A percentile compares a stretch with the other conserved stretches of the same genome.
Conservation (phyloP, 306 rosid genomes). For the Castanea mollissima region DNA sequence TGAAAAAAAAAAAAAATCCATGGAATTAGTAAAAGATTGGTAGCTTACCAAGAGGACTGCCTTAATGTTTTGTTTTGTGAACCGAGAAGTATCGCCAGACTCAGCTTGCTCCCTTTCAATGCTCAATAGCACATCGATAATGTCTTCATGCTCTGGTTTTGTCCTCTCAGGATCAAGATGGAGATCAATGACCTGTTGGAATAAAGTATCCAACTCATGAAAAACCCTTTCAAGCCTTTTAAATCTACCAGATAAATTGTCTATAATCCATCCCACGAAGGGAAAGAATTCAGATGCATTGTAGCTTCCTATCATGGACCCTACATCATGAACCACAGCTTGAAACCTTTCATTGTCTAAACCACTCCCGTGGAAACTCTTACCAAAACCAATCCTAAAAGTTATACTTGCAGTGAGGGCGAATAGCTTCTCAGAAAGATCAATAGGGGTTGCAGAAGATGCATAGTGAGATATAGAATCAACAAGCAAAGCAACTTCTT, state of each 20-base stretch:
- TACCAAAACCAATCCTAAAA: constrained; percentile 30
- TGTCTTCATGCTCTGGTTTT: constrained; percentile 26
- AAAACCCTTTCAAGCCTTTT: constrained; percentile 25
- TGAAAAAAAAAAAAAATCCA: too few species aligned
- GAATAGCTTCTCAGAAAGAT: constrained; percentile 8
- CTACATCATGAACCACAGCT: constrained; percentile 1
- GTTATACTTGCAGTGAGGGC: constrained; percentile 1
- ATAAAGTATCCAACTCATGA: constrained; percentile 27
- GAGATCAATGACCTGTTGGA: constrained; percentile 42
- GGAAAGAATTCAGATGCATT: constrained; percentile 35
- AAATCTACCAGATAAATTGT: constrained; percentile 26
- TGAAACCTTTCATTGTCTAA: constrained; percentile 3
- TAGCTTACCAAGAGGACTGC: constrained; percentile 36
- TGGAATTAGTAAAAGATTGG: too few species aligned
- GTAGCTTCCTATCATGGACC: constrained; percentile 30
- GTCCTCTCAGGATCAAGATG: constrained; percentile 15
- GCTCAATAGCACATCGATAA: constrained; percentile 38
- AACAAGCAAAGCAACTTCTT: constrained; percentile 27
- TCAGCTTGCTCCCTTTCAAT: constrained; percentile 31
- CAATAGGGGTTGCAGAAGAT: not conserved
- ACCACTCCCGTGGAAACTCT: not conserved
- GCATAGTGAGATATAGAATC: constrained; percentile 9
- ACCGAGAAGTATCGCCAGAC: not conserved
- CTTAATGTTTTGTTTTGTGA: constrained; percentile 28
- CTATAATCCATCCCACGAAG: constrained; percentile 28